Conservation (phyloP, 257 asterid species). For the Solanum pennellii region DNA sequence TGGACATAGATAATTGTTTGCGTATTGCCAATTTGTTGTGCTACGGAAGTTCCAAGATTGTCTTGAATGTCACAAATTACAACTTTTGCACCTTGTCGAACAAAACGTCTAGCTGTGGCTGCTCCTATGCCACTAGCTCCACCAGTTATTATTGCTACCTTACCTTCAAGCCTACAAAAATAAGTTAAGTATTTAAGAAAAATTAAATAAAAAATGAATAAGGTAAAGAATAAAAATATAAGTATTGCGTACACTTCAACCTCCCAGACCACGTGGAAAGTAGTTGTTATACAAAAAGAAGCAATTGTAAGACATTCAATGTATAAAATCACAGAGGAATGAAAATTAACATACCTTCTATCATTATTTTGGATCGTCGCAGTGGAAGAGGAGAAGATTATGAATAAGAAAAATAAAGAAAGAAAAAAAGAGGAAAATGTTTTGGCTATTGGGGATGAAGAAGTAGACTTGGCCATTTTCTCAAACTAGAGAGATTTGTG, state of each 20-base stretch:
- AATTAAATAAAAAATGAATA: too few species aligned
- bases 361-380: not conserved
- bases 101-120: not conserved
- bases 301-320: not conserved
- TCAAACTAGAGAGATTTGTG: not conserved
- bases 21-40: not conserved
- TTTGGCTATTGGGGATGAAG: not conserved
- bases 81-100: not conserved
- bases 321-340: not conserved
- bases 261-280: not conserved
- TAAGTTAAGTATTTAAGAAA: not conserved
- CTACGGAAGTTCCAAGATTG: not conserved
- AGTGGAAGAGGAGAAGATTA: not conserved
- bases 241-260: accelerated
- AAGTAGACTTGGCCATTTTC: not conserved
- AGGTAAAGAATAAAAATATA: not conserved
- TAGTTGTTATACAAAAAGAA: not conserved
- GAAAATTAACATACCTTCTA: not conserved
- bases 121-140: not conserved
- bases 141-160: not conserved
- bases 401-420: not conserved
- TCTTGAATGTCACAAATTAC: not conserved
- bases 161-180: not conserved
- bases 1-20: not conserved
- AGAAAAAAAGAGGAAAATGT: not conserved